phyloP scores from a whole-genome alignment of 2,329 filamentous ascomycete species.

The Tothia fuscella region DNA sequence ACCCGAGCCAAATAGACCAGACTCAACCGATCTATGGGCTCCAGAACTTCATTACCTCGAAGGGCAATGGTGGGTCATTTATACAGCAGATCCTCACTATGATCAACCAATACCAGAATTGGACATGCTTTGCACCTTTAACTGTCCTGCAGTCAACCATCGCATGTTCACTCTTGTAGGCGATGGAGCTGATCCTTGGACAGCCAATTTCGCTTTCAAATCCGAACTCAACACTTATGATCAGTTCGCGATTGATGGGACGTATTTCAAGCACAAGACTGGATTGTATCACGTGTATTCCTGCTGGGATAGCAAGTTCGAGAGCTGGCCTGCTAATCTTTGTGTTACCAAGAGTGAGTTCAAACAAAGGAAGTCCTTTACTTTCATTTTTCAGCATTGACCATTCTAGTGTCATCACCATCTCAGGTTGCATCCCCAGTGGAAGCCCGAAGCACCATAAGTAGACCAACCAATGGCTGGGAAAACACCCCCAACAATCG shows the following conservation, averaged over 20 bases:
- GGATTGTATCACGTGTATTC: conserved; percentile 28
- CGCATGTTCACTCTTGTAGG: conserved; percentile 40
- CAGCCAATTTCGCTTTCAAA: conserved; percentile 32
- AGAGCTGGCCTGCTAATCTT: conserved; percentile 39
- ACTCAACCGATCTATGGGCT: conserved; percentile 38
- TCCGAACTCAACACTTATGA: conserved; percentile 37
- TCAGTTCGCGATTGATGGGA: conserved; percentile 43
- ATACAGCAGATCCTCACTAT: conserved; percentile 37
- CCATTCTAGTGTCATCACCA: too few relatives aligned
- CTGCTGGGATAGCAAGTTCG: conserved; percentile 32
- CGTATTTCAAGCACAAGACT: conserved; percentile 34
- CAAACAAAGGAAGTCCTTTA: neutral
- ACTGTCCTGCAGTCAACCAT: conserved; percentile 39
- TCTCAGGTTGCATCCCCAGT: too few relatives aligned
- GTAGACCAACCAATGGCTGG: conserved; percentile 36
- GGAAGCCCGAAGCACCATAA: too few relatives aligned
- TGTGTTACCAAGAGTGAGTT: conserved; percentile 35
- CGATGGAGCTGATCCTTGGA: conserved; percentile 32
- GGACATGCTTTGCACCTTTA: conserved; percentile 13
- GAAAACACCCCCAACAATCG: conserved; percentile 41
- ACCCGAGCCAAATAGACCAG: conserved; percentile 29
- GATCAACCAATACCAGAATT: conserved; percentile 21
- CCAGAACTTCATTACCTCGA: conserved; percentile 38
- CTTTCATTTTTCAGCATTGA: neutral
- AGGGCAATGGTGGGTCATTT: conserved; percentile 39